A percentile compares a stretch with the other conserved stretches of the same genome.
Evolutionary conservation across 805 yeast species (phyloP).

Genomic region (Lipomyces chichibuensis): DNA sequence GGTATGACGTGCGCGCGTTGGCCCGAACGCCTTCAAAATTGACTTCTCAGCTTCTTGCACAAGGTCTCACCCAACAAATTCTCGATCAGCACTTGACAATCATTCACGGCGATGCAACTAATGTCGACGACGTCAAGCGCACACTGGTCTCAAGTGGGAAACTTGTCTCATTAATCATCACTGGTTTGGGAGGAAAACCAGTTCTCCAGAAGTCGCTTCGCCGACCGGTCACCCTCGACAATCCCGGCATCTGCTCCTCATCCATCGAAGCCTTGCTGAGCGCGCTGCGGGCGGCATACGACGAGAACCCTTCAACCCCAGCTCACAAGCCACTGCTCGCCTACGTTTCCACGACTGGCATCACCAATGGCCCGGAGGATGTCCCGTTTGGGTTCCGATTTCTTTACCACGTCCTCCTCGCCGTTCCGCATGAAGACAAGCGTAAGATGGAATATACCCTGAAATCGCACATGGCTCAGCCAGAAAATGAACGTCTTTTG

Average conservation of each 20-base stretch:
- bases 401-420: conserved; percentile 1
- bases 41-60: conserved; percentile 5
- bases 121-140: conserved; percentile 2
- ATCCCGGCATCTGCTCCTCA: conserved; percentile 1
- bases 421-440: conserved; percentile 5
- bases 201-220: conserved; percentile 2
- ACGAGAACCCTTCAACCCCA: not conserved
- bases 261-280: not conserved
- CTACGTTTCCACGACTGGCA: conserved; percentile 2
- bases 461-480: conserved; percentile 2
- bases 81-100: conserved; percentile 3
- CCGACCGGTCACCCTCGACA: not conserved
- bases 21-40: not conserved
- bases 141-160: conserved; percentile 2
- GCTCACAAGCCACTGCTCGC: not conserved
- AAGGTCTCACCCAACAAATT: conserved; percentile 1
- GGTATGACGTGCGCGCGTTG: not conserved
- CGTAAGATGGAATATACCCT: not conserved
- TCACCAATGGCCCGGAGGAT: not conserved
- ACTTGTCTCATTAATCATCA: not conserved
- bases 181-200: conserved; percentile 4
- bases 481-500: not conserved
- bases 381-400: conserved; percentile 1
- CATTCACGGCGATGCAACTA: conserved; percentile 1
- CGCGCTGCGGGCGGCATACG: not conserved